phyloP scores from a whole-genome alignment of 2,329 filamentous ascomycete species.

The Aaosphaeria pasadenensis region DNA sequence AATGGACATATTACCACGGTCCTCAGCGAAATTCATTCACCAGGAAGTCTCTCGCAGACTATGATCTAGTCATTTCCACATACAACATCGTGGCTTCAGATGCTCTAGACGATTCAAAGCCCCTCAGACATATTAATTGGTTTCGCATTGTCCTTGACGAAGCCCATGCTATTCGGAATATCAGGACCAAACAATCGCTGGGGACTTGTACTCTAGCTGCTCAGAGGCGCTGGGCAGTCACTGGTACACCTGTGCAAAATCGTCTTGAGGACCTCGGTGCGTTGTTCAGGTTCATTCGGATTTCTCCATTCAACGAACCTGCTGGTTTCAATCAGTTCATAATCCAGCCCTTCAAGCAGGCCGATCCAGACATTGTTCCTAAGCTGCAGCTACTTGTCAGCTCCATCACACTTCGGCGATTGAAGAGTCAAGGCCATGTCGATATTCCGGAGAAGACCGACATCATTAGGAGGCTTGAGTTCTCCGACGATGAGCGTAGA shows the following conservation, averaged over 20 bases:
- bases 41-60: conserved; percentile 63
- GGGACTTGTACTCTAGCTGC: conserved; percentile 78
- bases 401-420: conserved; percentile 85
- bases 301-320: conserved; percentile 81
- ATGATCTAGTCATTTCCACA: conserved; percentile 86
- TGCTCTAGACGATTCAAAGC: conserved; percentile 57
- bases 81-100: conserved; percentile 87
- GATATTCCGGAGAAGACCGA: conserved; percentile 74
- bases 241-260: conserved; percentile 94
- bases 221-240: conserved; percentile 91
- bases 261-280: conserved; percentile 81
- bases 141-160: conserved; percentile 94
- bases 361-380: conserved; percentile 77
- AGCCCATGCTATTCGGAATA: conserved; percentile 90
- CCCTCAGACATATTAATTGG: conserved; percentile 79
- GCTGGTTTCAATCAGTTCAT: conserved; percentile 76
- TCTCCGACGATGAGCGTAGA: conserved; percentile 69
- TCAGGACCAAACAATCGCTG: conserved; percentile 76
- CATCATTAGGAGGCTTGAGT: conserved; percentile 69
- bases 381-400: conserved; percentile 88
- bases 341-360: conserved; percentile 79
- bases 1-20: conserved; percentile 84
- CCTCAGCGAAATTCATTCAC: conserved; percentile 63
- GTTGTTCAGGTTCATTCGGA: conserved; percentile 77
- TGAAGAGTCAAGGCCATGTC: conserved; percentile 80